Percentiles rank a stretch among this genome's conserved stretches.
Evolutionary conservation across 345 rosid species (phyloP).

Genomic region (Eucalyptus viminalis): DNA sequence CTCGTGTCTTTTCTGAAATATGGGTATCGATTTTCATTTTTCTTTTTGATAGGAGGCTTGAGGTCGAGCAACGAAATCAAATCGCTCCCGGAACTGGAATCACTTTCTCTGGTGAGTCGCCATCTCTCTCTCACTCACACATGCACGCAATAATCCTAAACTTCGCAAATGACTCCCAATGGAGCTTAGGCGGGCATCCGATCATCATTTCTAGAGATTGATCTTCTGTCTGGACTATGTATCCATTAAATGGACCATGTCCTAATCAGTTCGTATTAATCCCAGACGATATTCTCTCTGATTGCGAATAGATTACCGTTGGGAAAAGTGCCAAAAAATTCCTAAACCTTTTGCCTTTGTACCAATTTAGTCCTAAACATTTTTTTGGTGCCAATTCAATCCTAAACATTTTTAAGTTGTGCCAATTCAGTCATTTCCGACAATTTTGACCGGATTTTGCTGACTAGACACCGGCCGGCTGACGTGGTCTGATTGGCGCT

Average conservation of each 20-base stretch:
- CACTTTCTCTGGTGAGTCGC: not conserved
- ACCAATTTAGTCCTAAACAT: no score
- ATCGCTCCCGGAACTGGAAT: not conserved
- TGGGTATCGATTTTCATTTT: not conserved
- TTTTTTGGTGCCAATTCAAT: no score
- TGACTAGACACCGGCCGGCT: no score
- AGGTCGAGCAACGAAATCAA: not conserved
- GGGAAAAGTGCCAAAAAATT: no score
- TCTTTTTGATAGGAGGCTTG: not conserved
- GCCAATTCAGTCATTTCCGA: no score
- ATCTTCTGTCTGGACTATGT: not conserved
- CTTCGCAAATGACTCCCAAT: not conserved
- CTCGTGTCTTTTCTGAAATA: not conserved
- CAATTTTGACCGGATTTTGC: no score
- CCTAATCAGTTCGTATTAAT: not conserved
- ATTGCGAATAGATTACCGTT: not conserved
- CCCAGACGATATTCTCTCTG: no score
- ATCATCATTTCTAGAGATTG: not conserved
- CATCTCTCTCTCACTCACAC: not conserved
- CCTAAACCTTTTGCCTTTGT: no score
- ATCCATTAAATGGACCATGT: not conserved
- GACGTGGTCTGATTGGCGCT: no score
- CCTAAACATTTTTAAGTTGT: no score
- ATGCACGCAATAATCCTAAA: not conserved
- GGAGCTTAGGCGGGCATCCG: not conserved